Evolutionary conservation across 2,329 filamentous ascomycete species (phyloP).

Genomic region (Chrysoporthe puriensis): DNA sequence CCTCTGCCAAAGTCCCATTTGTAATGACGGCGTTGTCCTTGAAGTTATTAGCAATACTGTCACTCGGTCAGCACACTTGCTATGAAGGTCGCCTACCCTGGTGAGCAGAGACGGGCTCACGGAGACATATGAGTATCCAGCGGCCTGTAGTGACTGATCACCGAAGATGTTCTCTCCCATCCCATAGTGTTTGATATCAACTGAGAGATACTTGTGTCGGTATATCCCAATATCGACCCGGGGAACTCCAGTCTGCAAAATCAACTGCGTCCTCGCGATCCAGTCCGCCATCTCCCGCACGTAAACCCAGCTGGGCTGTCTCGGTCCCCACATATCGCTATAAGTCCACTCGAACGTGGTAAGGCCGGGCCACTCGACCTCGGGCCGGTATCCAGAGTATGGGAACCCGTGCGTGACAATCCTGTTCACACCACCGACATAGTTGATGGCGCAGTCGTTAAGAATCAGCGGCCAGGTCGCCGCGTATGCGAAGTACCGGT

Average conservation of each 20-base stretch:
- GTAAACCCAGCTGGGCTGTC: conserved; percentile 19
- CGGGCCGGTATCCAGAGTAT: conserved; percentile 17
- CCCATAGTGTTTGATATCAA: conserved; percentile 21
- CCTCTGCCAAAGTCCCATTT: conserved; percentile 14
- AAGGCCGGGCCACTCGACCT: conserved; percentile 19
- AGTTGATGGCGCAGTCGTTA: conserved; percentile 24
- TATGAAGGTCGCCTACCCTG: not conserved
- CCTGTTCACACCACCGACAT: conserved; percentile 22
- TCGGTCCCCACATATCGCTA: conserved; percentile 21
- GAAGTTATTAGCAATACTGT: not conserved
- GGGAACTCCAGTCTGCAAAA: conserved; percentile 17
- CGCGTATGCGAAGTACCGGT: conserved; percentile 16
- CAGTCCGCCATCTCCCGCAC: conserved; percentile 19
- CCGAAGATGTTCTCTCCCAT: conserved; percentile 18
- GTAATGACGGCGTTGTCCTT: conserved; percentile 18
- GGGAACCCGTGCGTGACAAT: conserved; percentile 22
- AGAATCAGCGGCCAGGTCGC: conserved; percentile 15
- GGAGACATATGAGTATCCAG: conserved; percentile 18
- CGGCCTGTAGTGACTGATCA: conserved; percentile 5
- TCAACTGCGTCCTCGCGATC: conserved; percentile 19
- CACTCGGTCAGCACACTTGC: too few relatives aligned
- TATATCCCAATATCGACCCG: conserved; percentile 17
- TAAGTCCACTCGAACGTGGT: conserved; percentile 22
- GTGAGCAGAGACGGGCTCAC: conserved; percentile 16
- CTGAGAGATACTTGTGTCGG: conserved; percentile 21